A percentile compares a stretch with the other conserved stretches of the same genome.
Conservation (phyloP, 1,284 basidiomycete genomes). For the Apiotrichum sp. region DNA sequence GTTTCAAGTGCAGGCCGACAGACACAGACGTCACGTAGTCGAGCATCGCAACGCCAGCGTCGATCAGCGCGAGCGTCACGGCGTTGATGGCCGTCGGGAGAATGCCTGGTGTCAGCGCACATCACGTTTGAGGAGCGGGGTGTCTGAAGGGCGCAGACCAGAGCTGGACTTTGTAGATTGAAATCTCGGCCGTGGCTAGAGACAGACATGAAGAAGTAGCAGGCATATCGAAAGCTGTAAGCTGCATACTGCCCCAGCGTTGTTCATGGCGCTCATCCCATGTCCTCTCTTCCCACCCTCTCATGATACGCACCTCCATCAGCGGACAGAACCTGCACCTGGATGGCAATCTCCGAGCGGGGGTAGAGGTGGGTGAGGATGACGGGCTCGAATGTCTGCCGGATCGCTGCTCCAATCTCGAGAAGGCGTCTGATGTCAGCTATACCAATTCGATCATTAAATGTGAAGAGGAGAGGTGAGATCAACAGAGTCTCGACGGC, state of each 20-base stretch:
- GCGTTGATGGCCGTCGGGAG: conserved; percentile 93
- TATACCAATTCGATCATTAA: too few relatives aligned
- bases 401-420: conserved; percentile 79
- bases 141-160: too few relatives aligned
- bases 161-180: too few relatives aligned
- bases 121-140: too few relatives aligned
- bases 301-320: conserved; percentile 59
- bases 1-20: conserved; percentile 62
- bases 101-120: conserved; percentile 52
- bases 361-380: conserved; percentile 87
- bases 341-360: conserved; percentile 87
- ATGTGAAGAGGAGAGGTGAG: background rate
- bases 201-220: background rate
- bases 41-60: conserved; percentile 80
- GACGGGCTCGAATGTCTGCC: conserved; percentile 92
- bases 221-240: background rate
- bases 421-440: conserved; percentile 64
- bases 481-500: background rate
- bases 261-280: background rate
- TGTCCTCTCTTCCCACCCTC: background rate
- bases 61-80: conserved; percentile 82
- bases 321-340: conserved; percentile 84
- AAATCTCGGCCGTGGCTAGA: too few relatives aligned
- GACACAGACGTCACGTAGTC: conserved; percentile 87
- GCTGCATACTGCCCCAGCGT: background rate